phyloP scores from a whole-genome alignment of 176 grass and related monocot species.

The Phoenix roebelenii region DNA sequence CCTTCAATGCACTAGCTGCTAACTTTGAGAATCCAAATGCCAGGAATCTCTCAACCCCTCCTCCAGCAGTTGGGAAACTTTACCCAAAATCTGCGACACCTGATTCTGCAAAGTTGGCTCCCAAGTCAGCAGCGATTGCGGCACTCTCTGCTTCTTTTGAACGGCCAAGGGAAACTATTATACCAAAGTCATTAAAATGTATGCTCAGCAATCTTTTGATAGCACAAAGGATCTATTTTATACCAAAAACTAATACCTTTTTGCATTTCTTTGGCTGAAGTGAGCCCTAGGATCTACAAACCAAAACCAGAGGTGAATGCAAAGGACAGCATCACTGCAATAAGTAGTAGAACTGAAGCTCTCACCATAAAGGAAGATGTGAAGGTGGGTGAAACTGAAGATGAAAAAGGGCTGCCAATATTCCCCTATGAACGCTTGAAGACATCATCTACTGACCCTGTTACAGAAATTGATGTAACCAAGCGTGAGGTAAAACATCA shows the following conservation, averaged over 20 bases:
- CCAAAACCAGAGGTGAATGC: constrained; percentile 48
- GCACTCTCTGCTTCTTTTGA: constrained; percentile 73
- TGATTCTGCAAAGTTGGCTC: constrained; percentile 51
- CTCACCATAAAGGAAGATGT: constrained; percentile 55
- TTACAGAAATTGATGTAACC: constrained; percentile 60
- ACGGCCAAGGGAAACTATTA: constrained; percentile 67
- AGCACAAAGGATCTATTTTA: too few species aligned
- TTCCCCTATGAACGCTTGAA: constrained; percentile 77
- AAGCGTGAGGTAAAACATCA: constrained; percentile 64
- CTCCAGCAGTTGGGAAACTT: constrained; percentile 62
- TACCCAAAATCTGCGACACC: constrained; percentile 40
- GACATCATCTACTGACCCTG: constrained; percentile 52
- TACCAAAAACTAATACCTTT: background rate
- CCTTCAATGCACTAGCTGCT: constrained; percentile 91
- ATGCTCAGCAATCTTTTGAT: background rate
- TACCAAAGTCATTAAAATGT: constrained; percentile 98
- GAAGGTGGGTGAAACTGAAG: constrained; percentile 60
- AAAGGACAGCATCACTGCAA: constrained; percentile 41
- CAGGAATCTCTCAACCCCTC: constrained; percentile 93
- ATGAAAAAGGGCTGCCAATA: constrained; percentile 47
- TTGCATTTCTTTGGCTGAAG: constrained; percentile 36
- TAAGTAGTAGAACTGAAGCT: constrained; percentile 33
- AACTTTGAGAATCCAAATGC: constrained; percentile 86
- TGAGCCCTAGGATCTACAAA: constrained; percentile 62
- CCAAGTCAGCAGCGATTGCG: constrained; percentile 47